Base-by-base conservation (phyloP, 163 green algal genomes). In the Scenedesmus sp. region DNA sequence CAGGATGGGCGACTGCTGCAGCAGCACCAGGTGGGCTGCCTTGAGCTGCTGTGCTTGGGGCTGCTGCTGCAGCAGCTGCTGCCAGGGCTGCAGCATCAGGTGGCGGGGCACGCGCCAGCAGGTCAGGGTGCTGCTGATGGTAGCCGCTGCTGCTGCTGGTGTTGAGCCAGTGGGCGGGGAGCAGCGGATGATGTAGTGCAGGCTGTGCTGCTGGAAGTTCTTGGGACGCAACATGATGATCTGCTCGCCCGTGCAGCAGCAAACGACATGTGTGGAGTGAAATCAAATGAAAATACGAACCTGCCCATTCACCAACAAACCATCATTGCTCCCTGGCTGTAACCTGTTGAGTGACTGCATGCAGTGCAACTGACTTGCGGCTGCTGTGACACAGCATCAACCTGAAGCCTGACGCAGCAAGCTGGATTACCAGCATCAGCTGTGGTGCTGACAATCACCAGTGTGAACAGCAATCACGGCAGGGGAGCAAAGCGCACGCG, bases 31-130 rank as follows among this genome's bases (percentile, higher is more conserved):
- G 15, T 85, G 56, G 15, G 56, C 56, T 68, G 56, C 56, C 18
- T 1, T 18, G 26, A 86, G 56, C 9, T 92, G 51, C 0, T 86
- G 0, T 0, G 72, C 79, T 7, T 59, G 37, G 20, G 92, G 83
- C 4, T 10, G 13, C 2, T 79, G 78, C 85, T 93, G 89, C 79
- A 96, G 85, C 72, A 96, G 89, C 86, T 90, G 88, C n/a, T 95
- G 85, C 0, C 91, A 94, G 73, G 81, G 91, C 40, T 83, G n/a
- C 0, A 22, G 1, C 15, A 40, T 37, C 22, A 95, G 88, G 83
- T 96, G 88, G 0, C 9, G 79, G 3, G 94, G 94, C 56, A 95
- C 91, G 26, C 91, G 91, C 30, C 81, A 87, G 90, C 90, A 95
- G 26, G 85, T 35, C 43, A 91, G 93, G 35, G 37, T 20, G 13